Percentiles rank a stretch among this genome's conserved stretches.
phyloP scores from a whole-genome alignment of 2,329 filamentous ascomycete genomes.

The Exophiala bonariae region DNA sequence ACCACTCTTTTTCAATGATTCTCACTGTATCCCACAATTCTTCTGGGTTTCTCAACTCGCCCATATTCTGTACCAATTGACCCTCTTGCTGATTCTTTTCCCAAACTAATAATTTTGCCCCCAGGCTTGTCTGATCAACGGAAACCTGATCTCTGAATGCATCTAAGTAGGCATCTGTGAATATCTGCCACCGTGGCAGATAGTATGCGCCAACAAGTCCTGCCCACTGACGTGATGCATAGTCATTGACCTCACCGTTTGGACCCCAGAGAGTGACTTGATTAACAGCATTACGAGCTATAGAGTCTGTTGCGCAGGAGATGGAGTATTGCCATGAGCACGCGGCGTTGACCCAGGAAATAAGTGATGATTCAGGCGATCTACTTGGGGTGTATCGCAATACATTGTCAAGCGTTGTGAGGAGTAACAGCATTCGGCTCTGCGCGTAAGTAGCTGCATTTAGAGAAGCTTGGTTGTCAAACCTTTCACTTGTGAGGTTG shows the following conservation, averaged over 20 bases:
- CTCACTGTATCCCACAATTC: not conserved
- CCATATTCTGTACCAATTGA: not conserved
- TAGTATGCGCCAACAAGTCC: slow-evolving; percentile 51
- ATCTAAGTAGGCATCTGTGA: slow-evolving; percentile 41
- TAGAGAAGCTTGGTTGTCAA: slow-evolving; percentile 13
- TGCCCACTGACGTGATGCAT: slow-evolving; percentile 51
- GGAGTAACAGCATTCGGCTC: slow-evolving; percentile 35
- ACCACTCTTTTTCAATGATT: slow-evolving; percentile 1
- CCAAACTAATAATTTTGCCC: not conserved
- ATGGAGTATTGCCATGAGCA: slow-evolving; percentile 32
- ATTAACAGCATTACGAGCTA: slow-evolving; percentile 50
- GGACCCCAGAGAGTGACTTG: slow-evolving; percentile 55
- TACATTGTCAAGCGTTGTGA: slow-evolving; percentile 42
- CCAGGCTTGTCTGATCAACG: slow-evolving; percentile 6
- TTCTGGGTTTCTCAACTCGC: not conserved
- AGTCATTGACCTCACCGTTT: slow-evolving; percentile 49
- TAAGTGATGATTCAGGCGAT: slow-evolving; percentile 38
- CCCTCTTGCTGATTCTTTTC: slow-evolving; percentile 2
- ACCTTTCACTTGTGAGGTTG: slow-evolving; percentile 30
- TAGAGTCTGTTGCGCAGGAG: slow-evolving; percentile 34
- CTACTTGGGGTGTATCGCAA: slow-evolving; percentile 38
- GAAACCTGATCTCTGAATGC: not conserved
- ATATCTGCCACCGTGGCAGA: slow-evolving; percentile 47
- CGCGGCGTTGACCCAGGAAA: slow-evolving; percentile 46
- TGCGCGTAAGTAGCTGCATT: slow-evolving; percentile 27